A percentile compares a stretch with the other conserved stretches of the same genome.
phyloP scores from a whole-genome alignment of 1,284 basidiomycete genomes.

The Cryptococcus wingfieldii region DNA sequence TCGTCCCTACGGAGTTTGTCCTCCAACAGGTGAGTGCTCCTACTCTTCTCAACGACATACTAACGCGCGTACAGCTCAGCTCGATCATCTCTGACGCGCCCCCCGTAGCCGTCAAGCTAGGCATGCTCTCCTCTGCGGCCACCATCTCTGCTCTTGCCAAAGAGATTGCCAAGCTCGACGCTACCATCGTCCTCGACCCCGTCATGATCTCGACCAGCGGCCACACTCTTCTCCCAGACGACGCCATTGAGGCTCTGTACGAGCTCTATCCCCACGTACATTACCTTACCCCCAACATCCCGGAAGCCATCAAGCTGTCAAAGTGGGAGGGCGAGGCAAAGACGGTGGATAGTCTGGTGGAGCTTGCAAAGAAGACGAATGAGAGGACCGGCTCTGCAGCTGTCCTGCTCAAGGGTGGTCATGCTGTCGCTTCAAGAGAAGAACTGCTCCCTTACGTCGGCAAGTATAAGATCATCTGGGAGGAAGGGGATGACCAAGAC shows the following conservation, averaged over 20 bases:
- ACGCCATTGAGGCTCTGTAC: constrained; percentile 62
- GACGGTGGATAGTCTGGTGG: constrained; percentile 65
- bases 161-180: constrained; percentile 23
- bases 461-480: constrained; percentile 17
- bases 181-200: constrained; percentile 73
- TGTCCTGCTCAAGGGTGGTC: constrained; percentile 85
- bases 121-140: constrained; percentile 63
- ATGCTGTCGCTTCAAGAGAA: constrained; percentile 55
- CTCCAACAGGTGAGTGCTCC: constrained; percentile 58
- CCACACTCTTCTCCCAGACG: constrained; percentile 66
- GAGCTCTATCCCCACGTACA: constrained; percentile 69
- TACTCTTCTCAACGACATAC: background rate
- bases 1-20: constrained; percentile 64
- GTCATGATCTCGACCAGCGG: constrained; percentile 93
- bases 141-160: constrained; percentile 49
- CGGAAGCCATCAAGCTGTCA: constrained; percentile 65
- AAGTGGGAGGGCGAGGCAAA: constrained; percentile 5
- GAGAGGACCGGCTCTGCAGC: constrained; percentile 54
- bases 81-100: constrained; percentile 72
- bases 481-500: constrained; percentile 22
- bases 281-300: constrained; percentile 81
- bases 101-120: constrained; percentile 78
- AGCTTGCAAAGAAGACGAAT: constrained; percentile 58
- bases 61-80: constrained; percentile 50
- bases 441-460: constrained; percentile 49